Percentiles rank a stretch among this genome's conserved stretches.
These are phyloP conservation scores for Aeminium ludgeri DNA, from an alignment of 495 filamentous ascomycete species.

Conservation along the genomic window DNA sequence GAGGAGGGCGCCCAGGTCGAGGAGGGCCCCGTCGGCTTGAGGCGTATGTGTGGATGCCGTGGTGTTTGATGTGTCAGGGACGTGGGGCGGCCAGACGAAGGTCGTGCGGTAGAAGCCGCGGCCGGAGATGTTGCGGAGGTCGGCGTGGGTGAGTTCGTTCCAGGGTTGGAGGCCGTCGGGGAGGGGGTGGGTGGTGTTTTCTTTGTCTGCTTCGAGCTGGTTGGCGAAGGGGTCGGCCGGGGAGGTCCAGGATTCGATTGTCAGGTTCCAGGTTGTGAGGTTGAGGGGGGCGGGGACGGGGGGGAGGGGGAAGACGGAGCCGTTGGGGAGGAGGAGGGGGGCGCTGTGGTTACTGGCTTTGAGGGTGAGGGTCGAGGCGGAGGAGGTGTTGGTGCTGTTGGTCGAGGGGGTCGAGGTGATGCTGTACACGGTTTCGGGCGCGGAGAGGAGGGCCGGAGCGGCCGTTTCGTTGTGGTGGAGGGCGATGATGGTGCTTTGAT, in stretches of 20 bases:
- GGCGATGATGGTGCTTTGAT: constrained; percentile 14
- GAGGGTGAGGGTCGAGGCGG: neutral
- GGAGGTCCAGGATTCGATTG: constrained; percentile 14
- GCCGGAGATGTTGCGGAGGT: constrained; percentile 7
- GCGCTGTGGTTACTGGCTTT: constrained; percentile 6
- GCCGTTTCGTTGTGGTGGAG: constrained; percentile 7
- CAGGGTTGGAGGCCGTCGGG: constrained; percentile 12
- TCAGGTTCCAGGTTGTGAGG: constrained; percentile 11
- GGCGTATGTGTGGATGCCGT: neutral
- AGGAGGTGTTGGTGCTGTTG: too few relatives aligned
- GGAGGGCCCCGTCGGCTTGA: constrained; percentile 7
- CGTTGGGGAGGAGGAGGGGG: constrained; percentile 5
- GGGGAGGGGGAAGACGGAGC: neutral
- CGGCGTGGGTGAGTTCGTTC: constrained; percentile 9
- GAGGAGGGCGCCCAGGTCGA: constrained; percentile 9
- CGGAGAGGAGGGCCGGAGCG: neutral
- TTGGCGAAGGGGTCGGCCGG: constrained; percentile 6
- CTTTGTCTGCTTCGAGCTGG: neutral
- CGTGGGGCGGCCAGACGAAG: constrained; percentile 12
- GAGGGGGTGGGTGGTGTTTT: constrained; percentile 8
- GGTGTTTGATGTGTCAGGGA: too few relatives aligned
- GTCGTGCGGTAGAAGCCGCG: constrained; percentile 15
- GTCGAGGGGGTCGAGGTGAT: neutral
- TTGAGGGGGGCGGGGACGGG: constrained; percentile 1
- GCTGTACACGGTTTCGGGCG: neutral